Base-by-base conservation (phyloP, 805 yeast species). In the Pichia californica region DNA sequence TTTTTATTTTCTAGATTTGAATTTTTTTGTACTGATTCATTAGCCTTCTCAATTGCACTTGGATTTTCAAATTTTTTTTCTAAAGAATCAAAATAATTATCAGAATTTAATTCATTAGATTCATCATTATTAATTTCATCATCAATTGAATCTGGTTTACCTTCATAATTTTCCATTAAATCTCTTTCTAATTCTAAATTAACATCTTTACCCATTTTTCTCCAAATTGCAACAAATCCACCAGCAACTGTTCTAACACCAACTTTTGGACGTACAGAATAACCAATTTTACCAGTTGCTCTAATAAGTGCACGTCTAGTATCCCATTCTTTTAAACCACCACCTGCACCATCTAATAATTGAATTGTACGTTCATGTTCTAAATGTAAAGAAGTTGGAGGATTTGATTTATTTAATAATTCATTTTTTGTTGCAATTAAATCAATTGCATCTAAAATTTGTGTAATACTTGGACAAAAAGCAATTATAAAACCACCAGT, bases 261-360 rank as follows among this genome's bases (percentile, higher is more conserved):
- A 21, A 73, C 77, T 51, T 66, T 69, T 3, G 79, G 79, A 48
- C 78, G 59, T 40, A 76, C 73, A 5, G 73, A 74, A 44, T 64
- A 54, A 2, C 67, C 75, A 5, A 55, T 52, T 31, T 65, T 64
- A 3, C 69, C 69, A 2, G 68, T 64, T 4, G 67, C 63, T 53
- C 68, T 63, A n/a, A 70, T 62, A 2, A 52, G 45, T 1, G 74
- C 54, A 30, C 56, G 56, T 38, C 76, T 55, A 1, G 72, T 58
- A 47, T 74, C 77, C 79, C 79, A 74, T 37, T 70, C 75, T 47
- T 71, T 67, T 45, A 74, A 52, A 0, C 77, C 76, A 19, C 77
- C 77, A 2, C 76, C 76, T 28, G 68, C 70, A 6, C 78, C 77
- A 13, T 72, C 70, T 37, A 62, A 51, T 15, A 74, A 44, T 50